Evolutionary conservation across 805 yeast species (phyloP).

Genomic region (Nakazawaea ishiwadae): DNA sequence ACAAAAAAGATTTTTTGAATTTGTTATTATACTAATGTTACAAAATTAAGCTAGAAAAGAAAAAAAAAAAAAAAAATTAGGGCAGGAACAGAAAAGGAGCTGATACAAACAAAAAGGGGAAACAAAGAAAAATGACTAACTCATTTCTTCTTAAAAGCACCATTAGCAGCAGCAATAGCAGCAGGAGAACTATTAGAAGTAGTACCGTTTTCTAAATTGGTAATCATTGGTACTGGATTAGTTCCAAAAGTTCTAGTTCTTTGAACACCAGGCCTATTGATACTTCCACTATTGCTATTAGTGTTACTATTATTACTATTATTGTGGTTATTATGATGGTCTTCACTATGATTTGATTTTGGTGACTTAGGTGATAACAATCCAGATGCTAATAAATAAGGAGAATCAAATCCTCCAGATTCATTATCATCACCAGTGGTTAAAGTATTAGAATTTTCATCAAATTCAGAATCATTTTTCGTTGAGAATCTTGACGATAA

Average conservation of each 20-base stretch:
- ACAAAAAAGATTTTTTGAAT: too few relatives aligned
- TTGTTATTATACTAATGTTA: too few relatives aligned
- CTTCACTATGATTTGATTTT: constrained; percentile 13
- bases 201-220: constrained; percentile 15
- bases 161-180: constrained; percentile 10
- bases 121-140: too few relatives aligned
- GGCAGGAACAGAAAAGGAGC: too few relatives aligned
- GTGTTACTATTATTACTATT: constrained; percentile 1
- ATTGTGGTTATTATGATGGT: too few relatives aligned
- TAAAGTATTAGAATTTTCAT: constrained; percentile 1
- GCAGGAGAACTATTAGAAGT: constrained; percentile 11
- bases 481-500: constrained; percentile 20
- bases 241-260: constrained; percentile 14
- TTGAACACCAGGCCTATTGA: constrained; percentile 5
- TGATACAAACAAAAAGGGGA: too few relatives aligned
- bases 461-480: constrained; percentile 29
- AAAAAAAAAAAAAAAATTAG: too few relatives aligned
- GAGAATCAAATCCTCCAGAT: constrained; percentile 54
- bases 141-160: constrained; percentile 1
- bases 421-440: neutral
- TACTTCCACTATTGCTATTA: constrained; percentile 9
- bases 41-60: too few relatives aligned
- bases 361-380: constrained; percentile 45
- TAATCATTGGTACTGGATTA: constrained; percentile 16
- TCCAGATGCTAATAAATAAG: constrained; percentile 64